Percentiles rank a stretch among this genome's conserved stretches.
Evolutionary conservation across 163 green algal species (phyloP).

Genomic region (Volvox carteri): DNA sequence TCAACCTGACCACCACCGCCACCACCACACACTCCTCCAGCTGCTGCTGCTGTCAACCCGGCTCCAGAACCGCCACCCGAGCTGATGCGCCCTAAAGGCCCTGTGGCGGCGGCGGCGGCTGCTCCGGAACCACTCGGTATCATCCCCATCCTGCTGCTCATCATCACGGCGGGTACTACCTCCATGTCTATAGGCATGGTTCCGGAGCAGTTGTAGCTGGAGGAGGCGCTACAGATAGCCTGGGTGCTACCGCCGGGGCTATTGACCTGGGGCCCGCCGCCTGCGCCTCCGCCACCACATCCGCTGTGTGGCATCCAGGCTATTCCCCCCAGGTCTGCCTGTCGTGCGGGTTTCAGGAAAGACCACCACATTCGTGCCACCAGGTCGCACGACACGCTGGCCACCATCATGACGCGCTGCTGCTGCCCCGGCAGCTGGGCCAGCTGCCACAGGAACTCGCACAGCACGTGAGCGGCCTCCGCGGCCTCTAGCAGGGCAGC

Average conservation of each 20-base stretch:
- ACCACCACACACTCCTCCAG: not conserved
- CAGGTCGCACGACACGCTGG: slow-evolving; percentile 65
- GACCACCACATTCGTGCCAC: slow-evolving; percentile 73
- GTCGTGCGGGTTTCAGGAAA: slow-evolving; percentile 58
- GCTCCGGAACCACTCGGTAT: no score
- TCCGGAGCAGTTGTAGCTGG: slow-evolving; percentile 21
- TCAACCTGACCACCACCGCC: not conserved
- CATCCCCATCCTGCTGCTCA: not conserved
- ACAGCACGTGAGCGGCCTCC: slow-evolving; percentile 39
- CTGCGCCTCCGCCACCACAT: not conserved
- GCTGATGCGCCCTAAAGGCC: no score
- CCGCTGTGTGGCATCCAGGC: slow-evolving; percentile 21
- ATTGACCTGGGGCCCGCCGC: not conserved
- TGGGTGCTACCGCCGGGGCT: not conserved
- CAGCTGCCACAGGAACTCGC: slow-evolving; percentile 39
- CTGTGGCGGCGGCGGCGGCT: not conserved
- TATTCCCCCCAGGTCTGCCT: slow-evolving; percentile 31
- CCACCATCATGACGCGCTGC: slow-evolving; percentile 61
- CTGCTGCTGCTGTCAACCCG: no score
- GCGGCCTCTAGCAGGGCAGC: slow-evolving; percentile 31
- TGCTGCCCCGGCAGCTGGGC: slow-evolving; percentile 58
- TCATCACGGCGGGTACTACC: not conserved
- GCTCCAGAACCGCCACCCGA: no score
- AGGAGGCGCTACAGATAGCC: not conserved
- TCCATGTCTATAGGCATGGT: slow-evolving; percentile 42